Evolutionary conservation across 2,329 filamentous ascomycete species (phyloP).

Genomic region (Epichloe coenophiala): DNA sequence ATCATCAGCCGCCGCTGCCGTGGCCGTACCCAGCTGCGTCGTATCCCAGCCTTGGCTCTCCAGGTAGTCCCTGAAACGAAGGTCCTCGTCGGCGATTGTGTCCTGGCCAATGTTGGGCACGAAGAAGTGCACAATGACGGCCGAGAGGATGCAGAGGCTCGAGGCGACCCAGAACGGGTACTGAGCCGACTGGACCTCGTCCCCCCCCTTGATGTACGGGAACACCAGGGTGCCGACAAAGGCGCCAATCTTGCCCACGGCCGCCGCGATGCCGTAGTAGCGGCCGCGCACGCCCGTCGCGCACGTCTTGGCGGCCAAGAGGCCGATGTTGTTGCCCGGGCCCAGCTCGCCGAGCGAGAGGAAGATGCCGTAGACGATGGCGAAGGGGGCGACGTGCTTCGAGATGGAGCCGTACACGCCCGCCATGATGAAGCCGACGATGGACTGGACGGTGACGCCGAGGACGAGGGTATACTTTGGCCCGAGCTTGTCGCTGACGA

Average conservation of each 20-base stretch:
- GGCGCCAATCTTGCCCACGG: constrained; percentile 63
- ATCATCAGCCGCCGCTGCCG: too few relatives aligned
- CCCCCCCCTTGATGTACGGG: constrained; percentile 31
- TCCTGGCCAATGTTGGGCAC: constrained; percentile 73
- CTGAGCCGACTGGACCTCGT: constrained; percentile 50
- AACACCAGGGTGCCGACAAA: constrained; percentile 81
- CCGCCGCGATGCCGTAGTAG: constrained; percentile 60
- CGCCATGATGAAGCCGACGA: constrained; percentile 82
- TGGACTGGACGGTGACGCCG: constrained; percentile 58
- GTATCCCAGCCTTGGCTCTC: constrained; percentile 65
- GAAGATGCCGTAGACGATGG: constrained; percentile 24
- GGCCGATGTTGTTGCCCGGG: constrained; percentile 82
- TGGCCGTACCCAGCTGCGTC: constrained; percentile 28
- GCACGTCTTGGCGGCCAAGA: constrained; percentile 76
- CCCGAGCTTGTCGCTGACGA: constrained; percentile 64
- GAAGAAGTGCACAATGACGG: constrained; percentile 41
- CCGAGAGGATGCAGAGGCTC: constrained; percentile 62
- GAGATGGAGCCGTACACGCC: constrained; percentile 45
- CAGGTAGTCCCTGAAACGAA: constrained; percentile 61
- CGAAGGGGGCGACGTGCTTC: constrained; percentile 26
- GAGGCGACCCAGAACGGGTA: constrained; percentile 82
- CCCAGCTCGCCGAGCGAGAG: constrained; percentile 42
- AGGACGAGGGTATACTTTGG: constrained; percentile 60
- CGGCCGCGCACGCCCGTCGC: constrained; percentile 71
- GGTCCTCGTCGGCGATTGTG: constrained; percentile 69